Conservation (phyloP, 441 rosid species). For the Gossypium trilobum region DNA sequence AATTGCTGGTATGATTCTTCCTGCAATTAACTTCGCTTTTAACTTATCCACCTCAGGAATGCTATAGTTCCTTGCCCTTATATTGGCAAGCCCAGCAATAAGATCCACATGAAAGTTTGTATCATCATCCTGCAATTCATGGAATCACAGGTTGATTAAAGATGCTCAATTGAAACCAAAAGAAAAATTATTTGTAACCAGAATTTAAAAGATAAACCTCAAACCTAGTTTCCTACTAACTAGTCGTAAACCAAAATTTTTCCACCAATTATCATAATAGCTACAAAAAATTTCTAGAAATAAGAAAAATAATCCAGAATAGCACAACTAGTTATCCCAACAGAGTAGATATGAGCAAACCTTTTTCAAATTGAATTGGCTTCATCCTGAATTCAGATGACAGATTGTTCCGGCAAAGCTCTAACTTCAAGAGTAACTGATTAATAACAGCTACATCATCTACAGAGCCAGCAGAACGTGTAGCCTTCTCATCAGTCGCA, state of each 20-base stretch:
- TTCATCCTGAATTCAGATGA: conserved; percentile 69
- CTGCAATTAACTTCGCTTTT: conserved; percentile 93
- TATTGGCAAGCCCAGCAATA: conserved; percentile 20
- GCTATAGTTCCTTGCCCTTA: conserved; percentile 13
- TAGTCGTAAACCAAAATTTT: neutral
- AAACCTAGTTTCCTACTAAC: neutral
- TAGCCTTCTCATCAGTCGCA: conserved; percentile 89
- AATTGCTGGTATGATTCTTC: conserved; percentile 91
- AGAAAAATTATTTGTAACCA: no score
- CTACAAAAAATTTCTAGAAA: neutral
- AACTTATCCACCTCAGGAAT: conserved; percentile 91
- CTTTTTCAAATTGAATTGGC: conserved; percentile 91
- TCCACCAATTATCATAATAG: neutral
- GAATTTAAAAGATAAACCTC: neutral
- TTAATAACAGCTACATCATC: conserved; percentile 71
- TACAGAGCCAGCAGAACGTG: conserved; percentile 45
- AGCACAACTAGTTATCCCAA: neutral
- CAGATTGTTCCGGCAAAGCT: conserved; percentile 41
- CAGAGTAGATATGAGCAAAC: conserved; percentile 23
- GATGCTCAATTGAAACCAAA: neutral
- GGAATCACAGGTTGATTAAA: neutral
- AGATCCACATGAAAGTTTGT: conserved; percentile 89
- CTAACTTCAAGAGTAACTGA: conserved; percentile 50
- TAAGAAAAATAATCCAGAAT: neutral
- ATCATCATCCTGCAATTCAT: conserved; percentile 63